Evolutionary conservation across 75 land plant genomes (phyloP).

Genomic region (Ceratopteris richardii): DNA sequence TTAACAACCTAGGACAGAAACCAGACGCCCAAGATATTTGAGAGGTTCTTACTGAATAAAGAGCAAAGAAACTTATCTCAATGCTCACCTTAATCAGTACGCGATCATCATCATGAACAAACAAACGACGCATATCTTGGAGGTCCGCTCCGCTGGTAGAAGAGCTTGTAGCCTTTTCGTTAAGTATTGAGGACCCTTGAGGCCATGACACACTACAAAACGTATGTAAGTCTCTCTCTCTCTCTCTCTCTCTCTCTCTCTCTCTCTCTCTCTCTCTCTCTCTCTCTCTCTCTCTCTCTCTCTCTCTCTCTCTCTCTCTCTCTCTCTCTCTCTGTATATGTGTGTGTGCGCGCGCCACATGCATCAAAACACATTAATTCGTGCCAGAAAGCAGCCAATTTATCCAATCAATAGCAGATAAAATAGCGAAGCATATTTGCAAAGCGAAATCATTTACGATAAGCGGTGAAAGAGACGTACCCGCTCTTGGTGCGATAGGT

Average conservation of each 20-base stretch:
- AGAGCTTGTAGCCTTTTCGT: not conserved
- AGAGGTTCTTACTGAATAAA: not conserved
- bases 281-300: too few relatives aligned
- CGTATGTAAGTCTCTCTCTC: too few relatives aligned
- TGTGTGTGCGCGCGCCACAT: too few relatives aligned
- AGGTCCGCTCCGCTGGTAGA: not conserved
- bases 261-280: too few relatives aligned
- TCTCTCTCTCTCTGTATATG: too few relatives aligned
- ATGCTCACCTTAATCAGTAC: slow-evolving; percentile 75
- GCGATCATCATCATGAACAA: slow-evolving; percentile 74
- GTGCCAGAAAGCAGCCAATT: not conserved
- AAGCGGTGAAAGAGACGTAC: not conserved
- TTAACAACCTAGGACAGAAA: not conserved
- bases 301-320: too few relatives aligned
- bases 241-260: too few relatives aligned
- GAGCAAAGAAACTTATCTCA: not conserved
- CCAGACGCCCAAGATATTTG: too few relatives aligned
- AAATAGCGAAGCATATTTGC: not conserved
- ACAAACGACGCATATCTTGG: slow-evolving; percentile 20
- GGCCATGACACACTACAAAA: not conserved
- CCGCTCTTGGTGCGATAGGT: slow-evolving; percentile 22
- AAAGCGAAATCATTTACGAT: too few relatives aligned
- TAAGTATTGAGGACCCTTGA: not conserved
- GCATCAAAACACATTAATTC: not conserved
- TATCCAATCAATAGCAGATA: not conserved